These are phyloP conservation scores for Haematococcus sp. DNA, from an alignment of 139 green algal species.

Conservation along the genomic window DNA sequence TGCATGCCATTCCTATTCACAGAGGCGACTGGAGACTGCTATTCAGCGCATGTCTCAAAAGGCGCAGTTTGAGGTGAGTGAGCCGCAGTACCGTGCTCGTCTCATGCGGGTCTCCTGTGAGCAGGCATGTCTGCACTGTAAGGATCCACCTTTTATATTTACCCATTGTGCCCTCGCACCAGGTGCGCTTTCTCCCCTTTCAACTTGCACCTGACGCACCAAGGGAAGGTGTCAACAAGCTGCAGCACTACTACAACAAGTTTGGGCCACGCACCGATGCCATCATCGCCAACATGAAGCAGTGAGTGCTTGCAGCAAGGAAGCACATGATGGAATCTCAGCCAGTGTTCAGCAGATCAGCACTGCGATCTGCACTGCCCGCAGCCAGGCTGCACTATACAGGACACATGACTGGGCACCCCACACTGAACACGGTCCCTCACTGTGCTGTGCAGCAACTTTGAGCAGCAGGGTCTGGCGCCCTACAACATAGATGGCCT, in stretches of 20 bases:
- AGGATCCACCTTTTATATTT: too few species aligned
- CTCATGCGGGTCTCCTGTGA: too few species aligned
- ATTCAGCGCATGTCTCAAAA: slow-evolving; percentile 31
- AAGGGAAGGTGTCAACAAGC: slow-evolving; percentile 57
- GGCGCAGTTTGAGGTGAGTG: slow-evolving; percentile 20
- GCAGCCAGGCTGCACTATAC: too few species aligned
- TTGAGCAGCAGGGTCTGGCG: not conserved
- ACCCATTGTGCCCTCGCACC: too few species aligned
- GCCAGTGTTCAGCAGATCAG: too few species aligned
- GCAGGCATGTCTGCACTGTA: too few species aligned
- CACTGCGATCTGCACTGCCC: too few species aligned
- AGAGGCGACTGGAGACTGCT: slow-evolving; percentile 47
- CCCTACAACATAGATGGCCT: not conserved
- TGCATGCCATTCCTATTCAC: too few species aligned
- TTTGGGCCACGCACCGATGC: slow-evolving; percentile 48
- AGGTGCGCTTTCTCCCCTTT: slow-evolving; percentile 52
- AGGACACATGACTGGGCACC: too few species aligned
- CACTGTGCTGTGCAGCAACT: not conserved
- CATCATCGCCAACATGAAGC: slow-evolving; percentile 51
- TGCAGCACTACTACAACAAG: slow-evolving; percentile 58
- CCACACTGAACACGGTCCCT: too few species aligned
- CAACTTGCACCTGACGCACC: slow-evolving; percentile 50
- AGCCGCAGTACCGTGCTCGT: too few species aligned
- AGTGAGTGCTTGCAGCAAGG: slow-evolving; percentile 7
- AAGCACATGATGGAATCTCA: too few species aligned